Evolutionary conservation across 768 basidiomycete species (phyloP).

Genomic region (Mycena belliarum): DNA sequence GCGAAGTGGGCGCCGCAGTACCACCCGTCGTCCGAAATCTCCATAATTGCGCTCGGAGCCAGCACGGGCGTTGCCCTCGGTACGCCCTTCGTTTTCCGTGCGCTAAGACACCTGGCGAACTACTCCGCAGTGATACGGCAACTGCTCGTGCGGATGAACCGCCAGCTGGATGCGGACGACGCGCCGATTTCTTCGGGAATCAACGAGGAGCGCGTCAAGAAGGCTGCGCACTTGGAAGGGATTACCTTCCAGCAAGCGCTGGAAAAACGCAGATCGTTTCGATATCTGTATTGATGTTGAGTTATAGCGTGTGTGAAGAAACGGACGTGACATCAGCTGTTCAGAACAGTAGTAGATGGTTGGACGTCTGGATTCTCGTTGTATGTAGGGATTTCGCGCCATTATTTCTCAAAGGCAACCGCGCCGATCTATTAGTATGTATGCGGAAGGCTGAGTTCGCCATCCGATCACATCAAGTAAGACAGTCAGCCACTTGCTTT

Average conservation of each 20-base stretch:
- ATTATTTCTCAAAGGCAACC: too few relatives aligned
- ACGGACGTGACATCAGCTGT: too few relatives aligned
- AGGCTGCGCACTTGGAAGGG: slow-evolving; percentile 46
- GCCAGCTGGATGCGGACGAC: slow-evolving; percentile 37
- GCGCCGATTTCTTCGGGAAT: slow-evolving; percentile 27
- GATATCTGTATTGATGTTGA: slow-evolving; percentile 39
- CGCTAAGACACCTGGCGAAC: neutral
- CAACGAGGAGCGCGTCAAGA: slow-evolving; percentile 42
- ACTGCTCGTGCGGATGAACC: slow-evolving; percentile 41
- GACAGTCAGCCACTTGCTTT: too few relatives aligned
- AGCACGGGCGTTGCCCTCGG: slow-evolving; percentile 34
- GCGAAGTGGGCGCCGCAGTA: slow-evolving; percentile 44
- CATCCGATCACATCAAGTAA: too few relatives aligned
- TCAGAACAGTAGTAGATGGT: too few relatives aligned
- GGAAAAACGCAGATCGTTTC: slow-evolving; percentile 39
- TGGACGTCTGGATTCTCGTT: too few relatives aligned
- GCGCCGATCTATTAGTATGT: too few relatives aligned
- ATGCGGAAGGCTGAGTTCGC: too few relatives aligned
- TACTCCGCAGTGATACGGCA: slow-evolving; percentile 39
- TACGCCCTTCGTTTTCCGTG: slow-evolving; percentile 21
- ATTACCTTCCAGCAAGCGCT: slow-evolving; percentile 45
- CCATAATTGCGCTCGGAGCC: slow-evolving; percentile 34
- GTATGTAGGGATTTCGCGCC: too few relatives aligned
- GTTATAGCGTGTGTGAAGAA: too few relatives aligned
- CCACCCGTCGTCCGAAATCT: slow-evolving; percentile 43